Percentiles rank a stretch among this genome's conserved stretches.
Evolutionary conservation across 2,329 filamentous ascomycete genomes (phyloP).

Genomic region (Juglanconis oblonga): DNA sequence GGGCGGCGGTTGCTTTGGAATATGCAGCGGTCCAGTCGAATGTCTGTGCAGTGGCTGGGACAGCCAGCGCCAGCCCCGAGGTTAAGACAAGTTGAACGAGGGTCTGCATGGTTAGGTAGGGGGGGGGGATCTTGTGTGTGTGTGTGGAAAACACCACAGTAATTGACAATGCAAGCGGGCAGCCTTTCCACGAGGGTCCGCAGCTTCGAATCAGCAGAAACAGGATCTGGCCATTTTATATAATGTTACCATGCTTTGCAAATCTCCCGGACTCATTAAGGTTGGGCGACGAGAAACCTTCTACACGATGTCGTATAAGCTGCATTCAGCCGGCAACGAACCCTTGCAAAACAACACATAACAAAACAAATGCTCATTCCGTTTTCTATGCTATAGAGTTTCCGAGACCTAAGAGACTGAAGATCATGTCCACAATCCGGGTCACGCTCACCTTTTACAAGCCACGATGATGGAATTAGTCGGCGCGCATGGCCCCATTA

Average conservation of each 20-base stretch:
- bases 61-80: constrained; percentile 42
- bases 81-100: background rate
- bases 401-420: background rate
- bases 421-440: background rate
- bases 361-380: background rate
- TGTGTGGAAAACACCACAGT: background rate
- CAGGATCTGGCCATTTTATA: too few relatives aligned
- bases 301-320: too few relatives aligned
- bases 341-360: background rate
- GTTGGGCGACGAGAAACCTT: too few relatives aligned
- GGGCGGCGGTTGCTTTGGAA: constrained; percentile 62
- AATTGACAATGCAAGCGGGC: background rate
- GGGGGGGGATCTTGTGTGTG: background rate
- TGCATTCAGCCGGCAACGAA: background rate
- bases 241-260: too few relatives aligned
- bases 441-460: background rate
- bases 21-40: constrained; percentile 66
- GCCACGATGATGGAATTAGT: background rate
- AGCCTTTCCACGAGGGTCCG: too few relatives aligned
- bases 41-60: constrained; percentile 45
- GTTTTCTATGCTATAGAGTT: background rate
- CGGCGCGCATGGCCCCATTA: constrained; percentile 17
- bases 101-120: background rate
- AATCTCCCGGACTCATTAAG: too few relatives aligned
- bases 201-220: too few relatives aligned